Evolutionary conservation across 352 stramenopile genomes (phyloP).

Genomic region (Phytophthora idaei): DNA sequence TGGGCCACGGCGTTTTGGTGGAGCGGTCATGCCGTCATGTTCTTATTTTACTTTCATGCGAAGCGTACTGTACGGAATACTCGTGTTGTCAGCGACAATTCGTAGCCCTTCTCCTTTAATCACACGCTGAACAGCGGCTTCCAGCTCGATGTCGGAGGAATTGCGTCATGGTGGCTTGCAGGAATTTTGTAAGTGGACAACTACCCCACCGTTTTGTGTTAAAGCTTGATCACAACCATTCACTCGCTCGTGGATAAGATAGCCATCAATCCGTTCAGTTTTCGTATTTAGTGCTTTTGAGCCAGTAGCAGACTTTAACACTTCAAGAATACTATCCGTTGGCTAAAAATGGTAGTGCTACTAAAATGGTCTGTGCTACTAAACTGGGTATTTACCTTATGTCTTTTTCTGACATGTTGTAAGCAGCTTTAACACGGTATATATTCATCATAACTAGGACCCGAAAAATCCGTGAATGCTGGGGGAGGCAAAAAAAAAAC

Average conservation of each 20-base stretch:
- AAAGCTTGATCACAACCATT: not conserved
- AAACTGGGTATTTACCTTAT: not conserved
- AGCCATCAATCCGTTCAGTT: not conserved
- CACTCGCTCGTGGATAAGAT: not conserved
- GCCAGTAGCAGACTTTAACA: not conserved
- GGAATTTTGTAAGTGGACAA: not conserved
- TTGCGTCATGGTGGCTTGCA: not conserved
- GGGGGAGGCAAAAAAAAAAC: not conserved
- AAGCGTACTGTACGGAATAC: not conserved
- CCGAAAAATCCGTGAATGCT: not conserved
- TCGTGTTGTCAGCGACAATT: not conserved
- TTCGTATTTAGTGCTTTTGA: not conserved
- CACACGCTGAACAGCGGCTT: not conserved
- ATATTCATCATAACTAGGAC: not conserved
- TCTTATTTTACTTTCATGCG: not conserved
- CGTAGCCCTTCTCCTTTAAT: not conserved
- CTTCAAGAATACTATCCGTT: not conserved
- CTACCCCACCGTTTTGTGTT: not conserved
- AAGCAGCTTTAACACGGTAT: not conserved
- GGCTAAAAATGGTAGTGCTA: not conserved
- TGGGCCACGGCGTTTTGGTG: not conserved
- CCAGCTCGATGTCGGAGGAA: not conserved
- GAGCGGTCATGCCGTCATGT: not conserved
- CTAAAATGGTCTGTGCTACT: not conserved
- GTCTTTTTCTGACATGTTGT: not conserved